These are phyloP conservation scores for Arxiozyma slooffiae DNA, from an alignment of 1,139 yeast genomes.

Conservation along the genomic window DNA sequence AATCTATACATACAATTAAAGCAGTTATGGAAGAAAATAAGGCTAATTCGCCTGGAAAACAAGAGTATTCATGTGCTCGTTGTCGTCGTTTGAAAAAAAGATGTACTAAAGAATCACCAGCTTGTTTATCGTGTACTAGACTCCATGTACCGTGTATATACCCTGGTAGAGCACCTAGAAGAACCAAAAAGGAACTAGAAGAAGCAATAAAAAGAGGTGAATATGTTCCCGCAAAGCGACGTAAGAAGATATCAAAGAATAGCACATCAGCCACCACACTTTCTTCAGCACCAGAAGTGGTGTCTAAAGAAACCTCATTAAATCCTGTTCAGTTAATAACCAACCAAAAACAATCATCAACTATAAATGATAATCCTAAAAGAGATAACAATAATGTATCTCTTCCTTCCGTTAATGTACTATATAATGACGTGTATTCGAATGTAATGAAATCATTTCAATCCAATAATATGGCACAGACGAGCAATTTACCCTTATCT, in stretches of 20 bases:
- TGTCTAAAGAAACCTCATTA: background rate
- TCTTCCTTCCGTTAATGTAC: background rate
- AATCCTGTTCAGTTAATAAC: background rate
- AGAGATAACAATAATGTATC: background rate
- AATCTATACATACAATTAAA: background rate
- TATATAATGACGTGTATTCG: conserved; percentile 1
- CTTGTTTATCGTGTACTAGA: conserved; percentile 38
- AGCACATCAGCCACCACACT: background rate
- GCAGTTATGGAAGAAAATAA: background rate
- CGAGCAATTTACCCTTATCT: background rate
- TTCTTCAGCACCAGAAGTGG: background rate
- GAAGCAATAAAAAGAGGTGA: conserved; percentile 24
- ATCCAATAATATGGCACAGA: background rate
- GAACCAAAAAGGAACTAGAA: conserved; percentile 34
- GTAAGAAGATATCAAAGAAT: background rate
- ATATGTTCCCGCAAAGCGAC: conserved; percentile 7
- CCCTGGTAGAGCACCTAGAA: conserved; percentile 35
- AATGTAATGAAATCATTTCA: background rate
- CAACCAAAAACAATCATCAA: background rate
- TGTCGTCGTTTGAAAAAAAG: conserved; percentile 41
- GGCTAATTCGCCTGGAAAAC: conserved; percentile 2
- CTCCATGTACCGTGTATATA: conserved; percentile 37
- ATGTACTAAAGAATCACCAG: conserved; percentile 39
- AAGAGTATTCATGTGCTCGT: conserved; percentile 35
- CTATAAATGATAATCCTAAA: background rate